Base-by-base conservation (phyloP, 179 eudicot species). In the Nepenthes alata region DNA sequence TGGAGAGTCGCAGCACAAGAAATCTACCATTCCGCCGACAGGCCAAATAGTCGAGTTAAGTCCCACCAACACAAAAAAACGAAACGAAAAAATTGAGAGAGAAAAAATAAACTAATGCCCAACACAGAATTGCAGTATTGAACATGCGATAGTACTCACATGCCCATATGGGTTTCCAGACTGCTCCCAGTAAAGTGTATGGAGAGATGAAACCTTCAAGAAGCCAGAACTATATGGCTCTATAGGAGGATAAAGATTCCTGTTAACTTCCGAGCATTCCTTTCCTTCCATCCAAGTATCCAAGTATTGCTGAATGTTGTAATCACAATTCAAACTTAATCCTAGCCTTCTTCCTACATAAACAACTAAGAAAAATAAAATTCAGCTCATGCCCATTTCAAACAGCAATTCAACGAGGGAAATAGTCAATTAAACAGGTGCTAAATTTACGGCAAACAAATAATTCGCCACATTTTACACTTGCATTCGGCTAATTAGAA, bases 161-260 rank as follows among this genome's bases (percentile, higher is more conserved):
- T 85, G 81, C 47, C 98, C 98, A 77, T 74, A 60, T 7, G 98
- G 96, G 66, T 89, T 93, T 37, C 98, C 95, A 11, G 96, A 93
- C 70, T 93, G 90, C 83, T 93, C 98, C 91, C 96, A 93, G 55
- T 89, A 89, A 53, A 93, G 59, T 12, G 81, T 61, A 65, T 93
- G 98, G 74, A 86, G 62, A 63, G 89, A 88, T 11, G 98, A 93
- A 76, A 93, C 98, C 84, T 85, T 89, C 73, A 93, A 77, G 47
- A 75, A 78, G 9, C 95, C 95, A 12, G 88, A 69, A 65, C 76
- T 74, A 62, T 78, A 93, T 2, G 95, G 95, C 71, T 93, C 96
- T 65, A 93, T 74, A 11, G 70, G 83, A 1, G 91, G 71, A 70
- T 89, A 93, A 57, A 88, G 77, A 58, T 71, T 71, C 65, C 70